Conservation (phyloP, 441 rosid species). For the Adansonia madagascariensis region DNA sequence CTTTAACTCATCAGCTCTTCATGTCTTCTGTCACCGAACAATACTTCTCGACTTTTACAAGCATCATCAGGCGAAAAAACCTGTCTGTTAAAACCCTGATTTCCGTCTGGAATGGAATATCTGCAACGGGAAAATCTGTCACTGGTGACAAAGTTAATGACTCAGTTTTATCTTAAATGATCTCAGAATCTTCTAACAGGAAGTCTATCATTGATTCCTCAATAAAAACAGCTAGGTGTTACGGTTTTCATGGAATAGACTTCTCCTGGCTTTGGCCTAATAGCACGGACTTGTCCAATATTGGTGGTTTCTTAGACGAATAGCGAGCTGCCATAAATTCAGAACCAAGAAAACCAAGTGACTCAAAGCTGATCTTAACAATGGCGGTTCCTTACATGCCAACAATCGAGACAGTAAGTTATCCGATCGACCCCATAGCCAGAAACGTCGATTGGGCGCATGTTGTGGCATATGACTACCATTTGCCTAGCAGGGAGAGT, state of each 20-base stretch:
- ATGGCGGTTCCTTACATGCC: slow-evolving; percentile 31
- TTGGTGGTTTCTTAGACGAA: slow-evolving; percentile 43
- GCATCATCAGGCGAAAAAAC: slow-evolving; percentile 35
- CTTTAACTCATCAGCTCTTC: slow-evolving; percentile 34
- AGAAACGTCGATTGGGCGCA: slow-evolving; percentile 50
- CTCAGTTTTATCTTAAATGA: slow-evolving; percentile 41
- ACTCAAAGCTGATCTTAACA: slow-evolving; percentile 30
- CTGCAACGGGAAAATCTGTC: slow-evolving; percentile 11
- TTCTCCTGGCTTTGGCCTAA: slow-evolving; percentile 37
- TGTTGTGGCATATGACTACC: slow-evolving; percentile 47
- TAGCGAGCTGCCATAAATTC: slow-evolving; percentile 43
- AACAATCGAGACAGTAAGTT: slow-evolving; percentile 8
- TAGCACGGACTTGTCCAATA: slow-evolving; percentile 30
- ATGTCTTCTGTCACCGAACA: not conserved
- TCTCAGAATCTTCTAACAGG: slow-evolving; percentile 34
- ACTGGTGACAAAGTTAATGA: not conserved
- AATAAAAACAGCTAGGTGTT: slow-evolving; percentile 36
- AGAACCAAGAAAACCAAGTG: slow-evolving; percentile 34
- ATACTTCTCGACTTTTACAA: slow-evolving; percentile 35
- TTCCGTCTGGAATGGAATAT: slow-evolving; percentile 38
- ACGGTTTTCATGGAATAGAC: slow-evolving; percentile 50
- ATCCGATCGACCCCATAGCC: slow-evolving; percentile 38
- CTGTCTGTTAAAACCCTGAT: slow-evolving; percentile 40
- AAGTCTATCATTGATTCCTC: slow-evolving; percentile 43
- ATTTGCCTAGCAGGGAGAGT: slow-evolving; percentile 41